Base-by-base conservation (phyloP, 2,329 filamentous ascomycete genomes). In the Aphanocladium album region DNA sequence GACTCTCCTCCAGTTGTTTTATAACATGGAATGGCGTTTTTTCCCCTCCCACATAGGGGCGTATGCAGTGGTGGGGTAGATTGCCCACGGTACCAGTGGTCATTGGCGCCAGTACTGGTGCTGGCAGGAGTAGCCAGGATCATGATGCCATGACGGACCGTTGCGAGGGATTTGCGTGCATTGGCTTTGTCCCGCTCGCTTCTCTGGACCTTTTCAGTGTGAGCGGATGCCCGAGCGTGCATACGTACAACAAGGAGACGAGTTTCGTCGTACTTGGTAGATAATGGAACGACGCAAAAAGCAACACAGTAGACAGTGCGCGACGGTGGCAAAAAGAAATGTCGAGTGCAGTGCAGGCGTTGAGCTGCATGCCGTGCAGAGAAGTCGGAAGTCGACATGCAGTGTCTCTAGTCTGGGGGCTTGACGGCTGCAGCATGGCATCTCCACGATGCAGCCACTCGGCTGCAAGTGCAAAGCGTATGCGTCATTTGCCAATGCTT, bases 1-100 rank as follows among this genome's bases (percentile, higher is more conserved):
- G 56, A 58, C 39, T 43, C 46, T 59, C 47, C 56, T 49, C 56
- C 56, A 59, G 52, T 12, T 45, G 56, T 52, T 52, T 45, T 33
- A 59, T 59, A 27, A 45, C 56, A 17, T 52, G 56, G 46, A 39
- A 47, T 52, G 56, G 47, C 56, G 51, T 30, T 52, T 39, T 14
- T 27, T 2, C 14, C 21, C 16, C 33, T 19, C n/a, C 33, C 23
- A 41, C 49, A n/a, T 51, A 58, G 56, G 56, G 56, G 46, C 25
- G 52, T 35, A 33, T 45, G 56, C 47, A n/a, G 37, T 11, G 47
- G 56, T 45, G 47, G 47, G 37, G 56, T 23, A 16, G 41, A 8
- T 14, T 16, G 37, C 35, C 33, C 27, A 53, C 4, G 23, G 5
- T 27, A 50, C 27, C 21, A 25, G 23, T n/a, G 16, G 39, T 14